Evolutionary conservation across 2,329 filamentous ascomycete species (phyloP).

Genomic region (Aspergillus hiratsukae): DNA sequence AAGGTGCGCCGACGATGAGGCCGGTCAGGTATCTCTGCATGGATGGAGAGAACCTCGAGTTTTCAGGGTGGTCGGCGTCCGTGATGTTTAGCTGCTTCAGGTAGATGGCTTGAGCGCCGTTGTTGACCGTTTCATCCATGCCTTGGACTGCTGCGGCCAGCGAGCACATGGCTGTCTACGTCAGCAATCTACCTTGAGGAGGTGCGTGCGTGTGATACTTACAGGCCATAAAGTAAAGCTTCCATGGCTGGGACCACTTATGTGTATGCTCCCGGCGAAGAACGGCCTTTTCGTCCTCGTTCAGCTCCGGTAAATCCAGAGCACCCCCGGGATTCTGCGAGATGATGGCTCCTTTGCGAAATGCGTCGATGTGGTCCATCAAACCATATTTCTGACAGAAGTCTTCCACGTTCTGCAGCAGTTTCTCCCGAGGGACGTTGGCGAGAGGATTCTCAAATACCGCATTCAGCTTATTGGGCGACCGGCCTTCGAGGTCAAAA

Average conservation of each 20-base stretch:
- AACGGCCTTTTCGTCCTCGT: conserved; percentile 40
- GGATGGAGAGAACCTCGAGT: conserved; percentile 36
- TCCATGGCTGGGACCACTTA: conserved; percentile 48
- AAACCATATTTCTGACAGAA: conserved; percentile 51
- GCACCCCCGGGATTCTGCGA: conserved; percentile 49
- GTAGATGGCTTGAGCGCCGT: conserved; percentile 65
- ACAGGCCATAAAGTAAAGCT: conserved; percentile 46
- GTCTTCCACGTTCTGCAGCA: conserved; percentile 51
- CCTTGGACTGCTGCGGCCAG: conserved; percentile 40
- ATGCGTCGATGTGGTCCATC: conserved; percentile 44
- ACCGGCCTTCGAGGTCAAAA: conserved; percentile 22
- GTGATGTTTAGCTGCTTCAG: conserved; percentile 57
- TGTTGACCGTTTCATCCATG: conserved; percentile 64
- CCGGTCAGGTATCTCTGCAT: conserved; percentile 53
- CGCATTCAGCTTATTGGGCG: conserved; percentile 27
- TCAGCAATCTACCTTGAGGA: not conserved
- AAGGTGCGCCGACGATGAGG: conserved; percentile 55
- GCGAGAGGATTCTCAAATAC: conserved; percentile 53
- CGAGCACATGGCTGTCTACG: conserved; percentile 1
- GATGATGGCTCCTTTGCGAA: conserved; percentile 50
- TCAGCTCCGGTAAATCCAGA: conserved; percentile 45
- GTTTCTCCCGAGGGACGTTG: conserved; percentile 48
- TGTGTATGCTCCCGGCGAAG: conserved; percentile 45
- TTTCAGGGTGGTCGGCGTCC: conserved; percentile 22
- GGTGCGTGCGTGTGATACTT: conserved; percentile 9